Evolutionary conservation across 805 yeast species (phyloP).

Genomic region (Candida nitratophila): DNA sequence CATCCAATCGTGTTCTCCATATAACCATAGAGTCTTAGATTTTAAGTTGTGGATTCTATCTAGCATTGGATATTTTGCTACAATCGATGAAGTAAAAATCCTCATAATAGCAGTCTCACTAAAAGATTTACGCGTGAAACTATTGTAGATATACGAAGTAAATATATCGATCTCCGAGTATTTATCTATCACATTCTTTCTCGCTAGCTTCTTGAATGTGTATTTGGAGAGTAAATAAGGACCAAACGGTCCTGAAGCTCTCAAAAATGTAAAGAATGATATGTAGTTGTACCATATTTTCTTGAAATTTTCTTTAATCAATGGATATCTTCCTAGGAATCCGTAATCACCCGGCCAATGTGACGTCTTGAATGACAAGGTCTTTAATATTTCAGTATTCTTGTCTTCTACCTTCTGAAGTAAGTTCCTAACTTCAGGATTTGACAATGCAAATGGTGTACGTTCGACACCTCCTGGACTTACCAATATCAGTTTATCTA

Average conservation of each 20-base stretch:
- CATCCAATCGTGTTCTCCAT: slow-evolving; percentile 77
- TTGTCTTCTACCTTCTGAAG: background rate
- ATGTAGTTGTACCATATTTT: slow-evolving; percentile 35
- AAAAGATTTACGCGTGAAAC: slow-evolving; percentile 22
- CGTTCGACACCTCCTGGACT: slow-evolving; percentile 81
- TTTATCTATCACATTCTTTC: slow-evolving; percentile 17
- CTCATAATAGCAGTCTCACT: slow-evolving; percentile 35
- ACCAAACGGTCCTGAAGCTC: slow-evolving; percentile 34
- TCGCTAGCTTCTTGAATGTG: slow-evolving; percentile 21
- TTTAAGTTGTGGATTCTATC: slow-evolving; percentile 41
- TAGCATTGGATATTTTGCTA: slow-evolving; percentile 58
- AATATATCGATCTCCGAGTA: slow-evolving; percentile 22
- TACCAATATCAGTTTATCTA: slow-evolving; percentile 50
- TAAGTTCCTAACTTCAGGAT: slow-evolving; percentile 20
- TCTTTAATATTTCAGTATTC: background rate
- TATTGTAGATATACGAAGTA: slow-evolving; percentile 26
- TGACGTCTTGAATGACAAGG: slow-evolving; percentile 24
- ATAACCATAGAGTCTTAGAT: slow-evolving; percentile 36
- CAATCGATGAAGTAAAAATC: slow-evolving; percentile 48
- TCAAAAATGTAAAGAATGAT: slow-evolving; percentile 41
- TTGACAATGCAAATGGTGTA: slow-evolving; percentile 51
- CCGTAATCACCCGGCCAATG: slow-evolving; percentile 36
- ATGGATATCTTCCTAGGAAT: slow-evolving; percentile 42
- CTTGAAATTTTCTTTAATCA: slow-evolving; percentile 25
- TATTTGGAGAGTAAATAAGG: slow-evolving; percentile 20